Percentiles rank a stretch among this genome's conserved stretches.
Conservation (phyloP, 2,329 filamentous ascomycete genomes). For the Pseudogymnoascus sp. region DNA sequence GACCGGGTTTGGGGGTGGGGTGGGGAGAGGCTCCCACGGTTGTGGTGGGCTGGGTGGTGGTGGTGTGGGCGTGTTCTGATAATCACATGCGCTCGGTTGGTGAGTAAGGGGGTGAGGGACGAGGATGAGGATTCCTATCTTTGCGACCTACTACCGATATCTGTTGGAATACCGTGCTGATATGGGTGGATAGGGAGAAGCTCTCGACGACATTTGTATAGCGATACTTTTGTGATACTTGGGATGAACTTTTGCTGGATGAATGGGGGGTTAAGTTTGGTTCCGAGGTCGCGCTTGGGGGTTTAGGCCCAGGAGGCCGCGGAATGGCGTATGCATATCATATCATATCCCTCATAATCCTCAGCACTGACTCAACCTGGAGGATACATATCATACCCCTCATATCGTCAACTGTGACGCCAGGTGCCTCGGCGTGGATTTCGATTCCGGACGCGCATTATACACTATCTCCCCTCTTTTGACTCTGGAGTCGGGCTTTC, state of each 20-base stretch:
- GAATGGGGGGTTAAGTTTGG: background rate
- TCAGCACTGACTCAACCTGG: background rate
- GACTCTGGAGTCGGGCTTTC: background rate
- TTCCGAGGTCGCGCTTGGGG: background rate
- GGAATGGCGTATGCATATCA: background rate
- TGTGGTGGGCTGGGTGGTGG: background rate
- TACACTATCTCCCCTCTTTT: background rate
- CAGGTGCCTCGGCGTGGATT: background rate
- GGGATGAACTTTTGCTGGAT: background rate
- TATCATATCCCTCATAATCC: too few relatives aligned
- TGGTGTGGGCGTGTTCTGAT: background rate
- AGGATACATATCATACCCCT: background rate
- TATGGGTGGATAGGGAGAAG: background rate
- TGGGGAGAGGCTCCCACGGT: background rate
- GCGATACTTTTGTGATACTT: background rate
- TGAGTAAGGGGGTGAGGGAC: background rate
- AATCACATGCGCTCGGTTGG: background rate
- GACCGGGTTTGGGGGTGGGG: background rate
- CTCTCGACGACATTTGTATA: background rate
- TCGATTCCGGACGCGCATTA: background rate
- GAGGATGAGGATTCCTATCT: background rate
- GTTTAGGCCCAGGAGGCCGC: background rate
- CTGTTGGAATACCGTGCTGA: background rate
- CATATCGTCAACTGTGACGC: background rate
- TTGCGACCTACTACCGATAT: background rate